Evolutionary conservation across 352 stramenopile genomes (phyloP).

Genomic region (Phytopythium montanum): DNA sequence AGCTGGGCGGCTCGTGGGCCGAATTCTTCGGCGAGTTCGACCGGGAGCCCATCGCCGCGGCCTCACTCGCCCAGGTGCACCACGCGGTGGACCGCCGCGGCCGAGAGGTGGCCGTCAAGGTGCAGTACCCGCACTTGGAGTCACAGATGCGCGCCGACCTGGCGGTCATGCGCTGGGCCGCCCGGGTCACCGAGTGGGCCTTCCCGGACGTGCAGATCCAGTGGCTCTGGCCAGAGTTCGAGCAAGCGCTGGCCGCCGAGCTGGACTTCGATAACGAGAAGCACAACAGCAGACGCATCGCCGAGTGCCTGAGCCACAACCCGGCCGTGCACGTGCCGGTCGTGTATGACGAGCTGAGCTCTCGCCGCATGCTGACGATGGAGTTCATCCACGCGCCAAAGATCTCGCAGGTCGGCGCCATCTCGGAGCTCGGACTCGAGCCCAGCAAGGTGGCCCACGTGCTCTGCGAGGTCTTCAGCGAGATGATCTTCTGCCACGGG

Average conservation of each 20-base stretch:
- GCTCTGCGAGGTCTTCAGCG: constrained; percentile 92
- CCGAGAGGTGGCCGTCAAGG: constrained; percentile 94
- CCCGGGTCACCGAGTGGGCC: constrained; percentile 59
- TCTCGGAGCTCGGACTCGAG: constrained; percentile 78
- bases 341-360: constrained; percentile 84
- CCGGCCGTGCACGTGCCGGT: constrained; percentile 74
- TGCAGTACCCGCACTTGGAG: constrained; percentile 91
- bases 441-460: constrained; percentile 78
- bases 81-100: constrained; percentile 88
- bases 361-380: constrained; percentile 94
- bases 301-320: constrained; percentile 51
- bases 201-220: constrained; percentile 91
- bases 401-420: constrained; percentile 87
- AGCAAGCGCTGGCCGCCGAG: constrained; percentile 66
- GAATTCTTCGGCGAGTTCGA: constrained; percentile 92
- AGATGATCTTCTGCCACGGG: constrained; percentile 93
- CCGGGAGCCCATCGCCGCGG: constrained; percentile 90
- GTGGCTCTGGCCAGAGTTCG: constrained; percentile 97
- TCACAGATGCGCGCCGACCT: constrained; percentile 76
- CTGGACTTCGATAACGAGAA: constrained; percentile 87
- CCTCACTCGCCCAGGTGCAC: constrained; percentile 95
- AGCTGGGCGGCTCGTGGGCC: constrained; percentile 64
- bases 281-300: constrained; percentile 68
- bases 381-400: constrained; percentile 95
- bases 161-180: constrained; percentile 60